Conservation (phyloP, 208 protist genomes). For the Acanthamoeba royreba region DNA sequence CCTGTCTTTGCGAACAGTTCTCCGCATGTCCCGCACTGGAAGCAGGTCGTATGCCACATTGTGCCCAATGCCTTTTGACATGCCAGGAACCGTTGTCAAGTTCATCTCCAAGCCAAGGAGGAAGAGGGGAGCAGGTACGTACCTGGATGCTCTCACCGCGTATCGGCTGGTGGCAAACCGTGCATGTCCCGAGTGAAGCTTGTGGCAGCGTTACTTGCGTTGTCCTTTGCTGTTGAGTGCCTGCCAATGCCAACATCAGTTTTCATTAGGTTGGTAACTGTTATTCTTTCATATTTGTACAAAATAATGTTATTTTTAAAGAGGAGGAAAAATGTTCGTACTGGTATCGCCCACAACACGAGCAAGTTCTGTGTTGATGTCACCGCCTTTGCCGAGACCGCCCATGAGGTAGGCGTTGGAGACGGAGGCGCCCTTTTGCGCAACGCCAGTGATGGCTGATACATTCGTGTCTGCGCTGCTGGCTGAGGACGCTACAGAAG, state of each 20-base stretch:
- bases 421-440: neutral
- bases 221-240: neutral
- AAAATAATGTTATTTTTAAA: no score
- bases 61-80: neutral
- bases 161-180: neutral
- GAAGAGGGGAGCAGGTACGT: neutral
- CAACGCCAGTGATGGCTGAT: neutral
- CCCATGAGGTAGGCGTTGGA: neutral
- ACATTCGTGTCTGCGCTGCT: no score
- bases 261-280: no score
- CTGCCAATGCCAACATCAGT: neutral
- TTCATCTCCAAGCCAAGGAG: neutral
- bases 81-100: neutral
- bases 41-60: neutral
- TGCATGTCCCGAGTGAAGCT: neutral
- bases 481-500: neutral
- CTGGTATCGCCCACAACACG: neutral
- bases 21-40: neutral
- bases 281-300: no score
- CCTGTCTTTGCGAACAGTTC: neutral
- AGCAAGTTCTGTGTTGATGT: neutral
- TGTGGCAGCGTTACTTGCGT: neutral
- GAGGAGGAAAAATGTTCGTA: no score
- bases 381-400: neutral
- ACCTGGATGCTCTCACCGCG: neutral